Conservation (phyloP, 1,284 basidiomycete species). For the Apiotrichum mycotoxinovorans region DNA sequence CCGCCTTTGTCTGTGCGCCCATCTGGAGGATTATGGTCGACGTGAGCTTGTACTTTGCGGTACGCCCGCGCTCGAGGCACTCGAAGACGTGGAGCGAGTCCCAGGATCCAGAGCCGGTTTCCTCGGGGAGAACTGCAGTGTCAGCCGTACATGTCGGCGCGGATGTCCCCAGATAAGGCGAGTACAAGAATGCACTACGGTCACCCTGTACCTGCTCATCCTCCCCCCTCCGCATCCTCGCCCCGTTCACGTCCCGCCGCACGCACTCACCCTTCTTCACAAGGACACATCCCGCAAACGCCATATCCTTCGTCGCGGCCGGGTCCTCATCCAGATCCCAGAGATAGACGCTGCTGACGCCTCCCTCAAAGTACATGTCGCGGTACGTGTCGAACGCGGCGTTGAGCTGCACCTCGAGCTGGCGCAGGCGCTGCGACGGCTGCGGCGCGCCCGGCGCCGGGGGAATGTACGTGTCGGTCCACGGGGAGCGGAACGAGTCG, state of each 20-base stretch:
- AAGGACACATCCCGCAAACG: conserved; percentile 91
- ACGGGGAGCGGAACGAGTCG: conserved; percentile 91
- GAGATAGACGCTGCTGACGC: conserved; percentile 93
- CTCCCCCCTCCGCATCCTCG: too few relatives aligned
- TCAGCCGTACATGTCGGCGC: conserved; percentile 8
- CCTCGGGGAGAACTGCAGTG: conserved; percentile 15
- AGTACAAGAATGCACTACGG: too few relatives aligned
- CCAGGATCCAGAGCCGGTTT: conserved; percentile 61
- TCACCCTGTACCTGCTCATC: too few relatives aligned
- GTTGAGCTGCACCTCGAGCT: conserved; percentile 89
- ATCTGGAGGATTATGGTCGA: conserved; percentile 97
- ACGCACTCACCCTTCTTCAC: conserved; percentile 80
- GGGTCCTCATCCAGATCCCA: conserved; percentile 93
- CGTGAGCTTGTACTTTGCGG: conserved; percentile 94
- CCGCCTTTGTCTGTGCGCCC: conserved; percentile 56
- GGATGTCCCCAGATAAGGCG: too few relatives aligned
- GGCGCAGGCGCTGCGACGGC: conserved; percentile 77
- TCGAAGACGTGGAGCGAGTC: conserved; percentile 99
- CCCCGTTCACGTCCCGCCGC: background rate
- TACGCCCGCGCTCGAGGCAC: conserved; percentile 78
- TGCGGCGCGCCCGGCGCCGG: conserved; percentile 79
- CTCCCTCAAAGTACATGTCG: conserved; percentile 97
- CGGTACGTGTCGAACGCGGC: conserved; percentile 97
- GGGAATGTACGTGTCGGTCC: conserved; percentile 89
- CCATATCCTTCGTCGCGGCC: conserved; percentile 37